Conservation (phyloP, 305 asterid genomes). For the Fraxinus velutina region DNA sequence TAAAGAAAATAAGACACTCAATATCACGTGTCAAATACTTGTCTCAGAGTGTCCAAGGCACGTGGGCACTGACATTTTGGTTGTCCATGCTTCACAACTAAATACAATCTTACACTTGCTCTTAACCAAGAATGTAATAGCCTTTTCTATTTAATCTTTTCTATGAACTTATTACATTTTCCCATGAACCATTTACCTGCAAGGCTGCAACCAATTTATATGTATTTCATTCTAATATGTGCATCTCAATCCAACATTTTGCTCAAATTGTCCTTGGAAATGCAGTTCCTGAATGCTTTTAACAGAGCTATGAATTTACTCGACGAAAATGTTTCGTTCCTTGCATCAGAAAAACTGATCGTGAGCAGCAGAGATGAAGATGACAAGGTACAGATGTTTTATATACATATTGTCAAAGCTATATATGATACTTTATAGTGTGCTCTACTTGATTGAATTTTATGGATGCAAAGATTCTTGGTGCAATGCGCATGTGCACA, state of each 20-base stretch:
- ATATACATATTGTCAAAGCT: slow-evolving; percentile 3
- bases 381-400: slow-evolving; percentile 55
- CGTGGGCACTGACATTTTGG: not conserved
- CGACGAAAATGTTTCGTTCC: slow-evolving; percentile 69
- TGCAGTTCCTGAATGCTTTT: slow-evolving; percentile 96
- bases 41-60: not conserved
- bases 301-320: slow-evolving; percentile 87
- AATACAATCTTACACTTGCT: slow-evolving; percentile 7
- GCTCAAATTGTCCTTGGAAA: slow-evolving; percentile 26
- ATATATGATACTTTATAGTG: slow-evolving; percentile 14
- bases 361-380: slow-evolving; percentile 76
- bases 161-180: not conserved
- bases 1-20: not conserved
- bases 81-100: not conserved
- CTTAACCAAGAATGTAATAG: not conserved
- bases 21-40: not conserved
- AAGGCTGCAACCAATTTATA: not conserved
- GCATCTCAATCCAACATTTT: slow-evolving; percentile 19
- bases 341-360: slow-evolving; percentile 67
- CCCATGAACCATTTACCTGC: not conserved
- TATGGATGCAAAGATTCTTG: not conserved
- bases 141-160: not conserved
- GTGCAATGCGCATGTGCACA: not conserved
- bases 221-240: slow-evolving; percentile 11
- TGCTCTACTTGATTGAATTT: not conserved